phyloP scores from a whole-genome alignment of 805 yeast genomes.

The Spathaspora passalidarum region DNA sequence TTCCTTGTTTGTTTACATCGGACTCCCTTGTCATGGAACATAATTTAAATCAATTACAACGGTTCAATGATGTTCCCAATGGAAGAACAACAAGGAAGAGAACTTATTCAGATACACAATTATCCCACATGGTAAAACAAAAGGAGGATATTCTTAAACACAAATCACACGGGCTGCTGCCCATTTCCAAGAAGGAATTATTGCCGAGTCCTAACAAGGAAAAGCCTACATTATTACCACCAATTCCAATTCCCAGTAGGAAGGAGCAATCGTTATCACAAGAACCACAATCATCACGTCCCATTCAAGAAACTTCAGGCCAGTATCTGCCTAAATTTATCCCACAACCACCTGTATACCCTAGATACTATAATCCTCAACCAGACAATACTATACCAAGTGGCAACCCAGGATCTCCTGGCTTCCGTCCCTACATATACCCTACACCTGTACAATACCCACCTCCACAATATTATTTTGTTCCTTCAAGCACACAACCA shows the following conservation, averaged over 20 bases:
- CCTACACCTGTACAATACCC: slow-evolving; percentile 8
- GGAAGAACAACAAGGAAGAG: not conserved
- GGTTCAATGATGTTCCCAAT: not conserved
- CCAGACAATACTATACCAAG: not conserved
- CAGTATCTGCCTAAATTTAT: not conserved
- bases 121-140: not conserved
- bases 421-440: not conserved
- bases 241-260: not conserved
- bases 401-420: not conserved
- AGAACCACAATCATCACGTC: not conserved
- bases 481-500: slow-evolving; percentile 9
- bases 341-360: not conserved
- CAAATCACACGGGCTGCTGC: slow-evolving; percentile 6
- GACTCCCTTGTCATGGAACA: not conserved
- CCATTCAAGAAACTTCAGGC: not conserved
- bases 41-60: not conserved
- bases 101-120: not conserved
- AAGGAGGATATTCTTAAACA: not conserved
- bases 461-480: slow-evolving; percentile 18
- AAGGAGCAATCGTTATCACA: not conserved
- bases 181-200: slow-evolving; percentile 7
- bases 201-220: slow-evolving; percentile 3
- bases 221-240: not conserved
- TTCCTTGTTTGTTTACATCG: slow-evolving; percentile 29
- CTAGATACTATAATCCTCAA: not conserved